A percentile compares a stretch with the other conserved stretches of the same genome.
These are phyloP conservation scores for Fusarium liriodendri DNA, from an alignment of 2,329 filamentous ascomycete species.

Conservation along the genomic window DNA sequence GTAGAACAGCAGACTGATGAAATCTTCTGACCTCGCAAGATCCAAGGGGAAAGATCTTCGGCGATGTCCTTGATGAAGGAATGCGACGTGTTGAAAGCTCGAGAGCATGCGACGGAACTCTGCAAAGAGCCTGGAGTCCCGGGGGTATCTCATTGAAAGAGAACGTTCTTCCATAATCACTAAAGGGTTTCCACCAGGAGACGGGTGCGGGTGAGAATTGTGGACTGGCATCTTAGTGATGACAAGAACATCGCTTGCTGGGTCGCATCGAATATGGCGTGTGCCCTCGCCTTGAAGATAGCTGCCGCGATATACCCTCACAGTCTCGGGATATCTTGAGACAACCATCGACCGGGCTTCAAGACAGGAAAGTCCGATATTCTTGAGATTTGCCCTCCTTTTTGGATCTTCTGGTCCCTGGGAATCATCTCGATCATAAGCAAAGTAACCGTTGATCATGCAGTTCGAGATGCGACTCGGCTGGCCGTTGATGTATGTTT, in stretches of 20 bases:
- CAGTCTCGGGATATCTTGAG: not conserved
- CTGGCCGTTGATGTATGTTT: not conserved
- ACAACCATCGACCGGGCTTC: not conserved
- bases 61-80: not conserved
- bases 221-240: not conserved
- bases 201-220: not conserved
- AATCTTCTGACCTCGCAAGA: not conserved
- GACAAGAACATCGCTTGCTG: not conserved
- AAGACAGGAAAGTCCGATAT: not conserved
- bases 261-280: slow-evolving; percentile 1
- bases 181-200: not conserved
- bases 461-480: not conserved
- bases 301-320: not conserved
- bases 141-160: not conserved
- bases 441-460: slow-evolving; percentile 5
- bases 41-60: not conserved
- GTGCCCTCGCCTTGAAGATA: not conserved
- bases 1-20: not conserved
- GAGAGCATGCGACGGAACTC: not conserved
- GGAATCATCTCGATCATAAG: not conserved
- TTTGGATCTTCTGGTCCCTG: not conserved
- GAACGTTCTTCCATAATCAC: not conserved
- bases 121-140: not conserved
- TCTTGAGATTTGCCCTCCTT: not conserved
- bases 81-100: not conserved